phyloP scores from a whole-genome alignment of 345 rosid species.

The Eucalyptus guilfoylei region DNA sequence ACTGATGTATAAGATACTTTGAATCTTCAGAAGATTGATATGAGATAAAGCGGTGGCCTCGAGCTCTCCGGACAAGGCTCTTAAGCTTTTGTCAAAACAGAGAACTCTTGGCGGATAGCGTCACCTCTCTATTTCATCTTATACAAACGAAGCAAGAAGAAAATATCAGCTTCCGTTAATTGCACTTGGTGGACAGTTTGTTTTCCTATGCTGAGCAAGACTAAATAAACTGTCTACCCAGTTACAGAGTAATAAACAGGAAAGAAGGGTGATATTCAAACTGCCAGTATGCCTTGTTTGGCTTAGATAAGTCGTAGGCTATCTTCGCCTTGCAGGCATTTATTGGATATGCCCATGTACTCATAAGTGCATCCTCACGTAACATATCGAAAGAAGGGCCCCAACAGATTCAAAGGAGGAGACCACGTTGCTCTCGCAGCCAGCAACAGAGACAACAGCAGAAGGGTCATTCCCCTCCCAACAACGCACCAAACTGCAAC shows the following conservation, averaged over 20 bases:
- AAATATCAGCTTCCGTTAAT: neutral
- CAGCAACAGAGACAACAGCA: neutral
- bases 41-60: neutral
- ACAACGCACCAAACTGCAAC: neutral
- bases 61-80: neutral
- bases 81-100: neutral
- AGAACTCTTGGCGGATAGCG: neutral
- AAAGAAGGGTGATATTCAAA: neutral
- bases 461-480: neutral
- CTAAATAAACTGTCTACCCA: neutral
- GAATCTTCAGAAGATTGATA: neutral
- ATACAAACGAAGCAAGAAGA: rapidly evolving
- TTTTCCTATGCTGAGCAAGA: neutral
- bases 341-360: neutral
- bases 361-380: neutral
- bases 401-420: neutral
- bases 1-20: neutral
- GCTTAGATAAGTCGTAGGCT: neutral
- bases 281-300: neutral
- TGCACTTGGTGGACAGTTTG: neutral
- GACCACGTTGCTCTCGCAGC: neutral
- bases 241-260: neutral
- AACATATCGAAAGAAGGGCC: rapidly evolving
- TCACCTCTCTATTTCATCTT: neutral
- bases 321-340: neutral